phyloP scores from a whole-genome alignment of 2,329 filamentous ascomycete genomes.

The Colletotrichum sp. region DNA sequence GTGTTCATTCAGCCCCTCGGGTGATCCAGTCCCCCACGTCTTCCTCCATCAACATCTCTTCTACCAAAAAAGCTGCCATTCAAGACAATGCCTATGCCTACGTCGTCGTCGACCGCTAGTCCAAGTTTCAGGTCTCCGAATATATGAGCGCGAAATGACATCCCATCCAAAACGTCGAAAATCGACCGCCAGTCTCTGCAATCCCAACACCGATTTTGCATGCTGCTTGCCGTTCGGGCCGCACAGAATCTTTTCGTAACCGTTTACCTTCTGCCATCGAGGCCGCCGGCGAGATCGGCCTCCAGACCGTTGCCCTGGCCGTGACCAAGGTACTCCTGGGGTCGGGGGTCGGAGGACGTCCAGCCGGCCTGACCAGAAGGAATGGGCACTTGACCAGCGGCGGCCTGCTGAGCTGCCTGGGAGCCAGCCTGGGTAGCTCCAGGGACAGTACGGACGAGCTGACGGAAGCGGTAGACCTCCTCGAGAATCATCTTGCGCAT shows the following conservation, averaged over 20 bases:
- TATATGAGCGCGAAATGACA: neutral
- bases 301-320: conserved; percentile 56
- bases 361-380: conserved; percentile 57
- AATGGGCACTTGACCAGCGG: conserved; percentile 55
- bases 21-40: neutral
- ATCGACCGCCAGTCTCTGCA: neutral
- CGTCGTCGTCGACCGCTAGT: neutral
- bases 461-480: conserved; percentile 89
- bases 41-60: neutral
- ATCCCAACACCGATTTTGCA: conserved; percentile 4
- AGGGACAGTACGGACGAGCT: conserved; percentile 58
- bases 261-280: conserved; percentile 49
- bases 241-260: neutral
- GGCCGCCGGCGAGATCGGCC: conserved; percentile 63
- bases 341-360: conserved; percentile 64
- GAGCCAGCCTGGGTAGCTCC: conserved; percentile 35
- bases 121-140: neutral
- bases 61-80: neutral
- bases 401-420: conserved; percentile 38
- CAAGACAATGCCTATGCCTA: neutral
- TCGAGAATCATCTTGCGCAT: conserved; percentile 98
- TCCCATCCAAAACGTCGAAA: neutral
- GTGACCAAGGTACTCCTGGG: conserved; percentile 57
- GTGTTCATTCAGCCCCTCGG: neutral
- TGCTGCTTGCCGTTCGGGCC: neutral